Evolutionary conservation across 208 protist species (phyloP), one percentile per base, ranked within the genome.

Genomic region (Willaertia magna): DNA sequence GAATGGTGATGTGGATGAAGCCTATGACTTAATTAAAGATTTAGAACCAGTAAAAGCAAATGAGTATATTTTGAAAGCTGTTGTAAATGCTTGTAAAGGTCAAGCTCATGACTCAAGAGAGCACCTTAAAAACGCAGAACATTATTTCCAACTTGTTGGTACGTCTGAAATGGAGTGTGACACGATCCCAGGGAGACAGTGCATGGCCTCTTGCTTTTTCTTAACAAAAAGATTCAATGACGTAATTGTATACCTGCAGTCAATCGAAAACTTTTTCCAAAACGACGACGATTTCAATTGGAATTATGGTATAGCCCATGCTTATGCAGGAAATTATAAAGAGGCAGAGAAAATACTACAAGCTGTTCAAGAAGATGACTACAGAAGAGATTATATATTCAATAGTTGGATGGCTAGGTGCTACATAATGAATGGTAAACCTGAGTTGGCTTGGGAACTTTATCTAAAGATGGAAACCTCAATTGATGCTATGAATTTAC

Each of bases 121-220:
- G 18, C 90, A 97, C 88, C 87, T 98, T 14, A 96, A 97, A 89
- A 87, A 91, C 18, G 96, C 95, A 43, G 92, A 96, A 74, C 95
- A 98, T 86, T 97, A 95, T 89, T 98, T 98, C 89, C 95, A 98
- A 91, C 92, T 98, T 46, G 94, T 98, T 42, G 97, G 97, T 39
- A 91, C 94, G 22, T 95, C 95, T 20, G 91, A 93, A 46, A 94
- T 91, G 59, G 96, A 98, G 89, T 97, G 96, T 87, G 96, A 98
- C 88, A 98, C 97, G 79, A 98, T 98, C 85, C 94, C 94, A 4
- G 94, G 97, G 0, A 90, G 97, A 34, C 97, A 98, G 89, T 97
- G 95, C 90, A 98, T 98, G 97, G 96, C 96, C 0, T 96, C 93
- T 44, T 98, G 95, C 90, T 98, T 97, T 84, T 98, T 98, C 85